Evolutionary conservation across 768 basidiomycete species (phyloP).

Genomic region (Arthromyces matolae): DNA sequence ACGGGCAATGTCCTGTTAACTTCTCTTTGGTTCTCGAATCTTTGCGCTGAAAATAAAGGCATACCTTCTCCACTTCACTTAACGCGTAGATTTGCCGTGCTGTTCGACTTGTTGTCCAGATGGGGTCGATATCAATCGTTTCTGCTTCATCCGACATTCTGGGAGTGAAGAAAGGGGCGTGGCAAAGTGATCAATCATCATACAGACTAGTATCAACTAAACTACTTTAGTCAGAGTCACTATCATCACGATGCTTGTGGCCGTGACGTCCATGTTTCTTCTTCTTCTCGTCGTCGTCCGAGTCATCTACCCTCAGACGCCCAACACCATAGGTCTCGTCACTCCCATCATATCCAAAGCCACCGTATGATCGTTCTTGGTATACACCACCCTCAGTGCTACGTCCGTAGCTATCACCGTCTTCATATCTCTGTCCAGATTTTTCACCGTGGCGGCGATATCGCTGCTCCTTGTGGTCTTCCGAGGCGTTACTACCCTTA

Average conservation of each 20-base stretch:
- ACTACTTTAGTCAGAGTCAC: conserved; percentile 8
- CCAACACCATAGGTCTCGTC: conserved; percentile 52
- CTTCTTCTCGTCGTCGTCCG: conserved; percentile 28
- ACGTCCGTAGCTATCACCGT: conserved; percentile 16
- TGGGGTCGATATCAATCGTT: conserved; percentile 60
- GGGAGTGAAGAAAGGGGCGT: conserved; percentile 2
- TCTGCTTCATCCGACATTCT: conserved; percentile 33
- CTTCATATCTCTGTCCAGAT: conserved; percentile 15
- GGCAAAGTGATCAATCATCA: too few species aligned
- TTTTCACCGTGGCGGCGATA: neutral
- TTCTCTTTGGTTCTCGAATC: neutral
- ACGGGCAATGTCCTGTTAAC: conserved; percentile 73
- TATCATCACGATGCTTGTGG: conserved; percentile 17
- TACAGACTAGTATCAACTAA: too few species aligned
- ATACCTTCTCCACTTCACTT: conserved; percentile 76
- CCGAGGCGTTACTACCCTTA: neutral
- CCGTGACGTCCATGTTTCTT: conserved; percentile 11
- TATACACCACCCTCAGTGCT: conserved; percentile 13
- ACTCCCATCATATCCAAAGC: conserved; percentile 15
- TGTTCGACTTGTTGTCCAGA: conserved; percentile 79
- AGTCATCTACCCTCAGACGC: conserved; percentile 39
- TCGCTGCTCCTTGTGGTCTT: conserved; percentile 1
- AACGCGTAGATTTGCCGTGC: conserved; percentile 79
- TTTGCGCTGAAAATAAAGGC: conserved; percentile 4
- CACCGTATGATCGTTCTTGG: conserved; percentile 12